These are phyloP conservation scores for Hypomyces rosellus DNA, from an alignment of 2,329 filamentous ascomycete species.

Conservation along the genomic window DNA sequence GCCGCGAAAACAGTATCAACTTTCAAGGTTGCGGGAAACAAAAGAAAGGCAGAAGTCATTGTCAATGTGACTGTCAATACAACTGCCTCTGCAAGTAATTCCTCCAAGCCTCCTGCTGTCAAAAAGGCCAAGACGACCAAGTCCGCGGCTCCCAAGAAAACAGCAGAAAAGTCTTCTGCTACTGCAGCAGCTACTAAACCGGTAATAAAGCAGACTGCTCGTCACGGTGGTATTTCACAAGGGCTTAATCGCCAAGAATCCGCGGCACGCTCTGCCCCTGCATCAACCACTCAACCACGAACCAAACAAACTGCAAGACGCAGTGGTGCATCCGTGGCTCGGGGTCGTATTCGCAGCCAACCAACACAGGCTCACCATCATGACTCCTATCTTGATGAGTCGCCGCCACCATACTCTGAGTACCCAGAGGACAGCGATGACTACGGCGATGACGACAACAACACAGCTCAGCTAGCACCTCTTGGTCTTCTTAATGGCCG, in stretches of 20 bases:
- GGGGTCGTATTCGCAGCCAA: slow-evolving; percentile 17
- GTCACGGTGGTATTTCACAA: slow-evolving; percentile 13
- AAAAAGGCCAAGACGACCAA: slow-evolving; percentile 15
- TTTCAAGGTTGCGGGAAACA: slow-evolving; percentile 14
- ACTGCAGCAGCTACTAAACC: not conserved
- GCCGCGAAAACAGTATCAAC: not conserved
- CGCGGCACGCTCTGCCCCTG: not conserved
- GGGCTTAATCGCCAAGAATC: slow-evolving; percentile 4
- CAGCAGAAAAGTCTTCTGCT: slow-evolving; percentile 1
- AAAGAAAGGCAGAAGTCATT: slow-evolving; percentile 22
- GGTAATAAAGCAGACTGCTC: slow-evolving; percentile 11
- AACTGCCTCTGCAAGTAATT: not conserved
- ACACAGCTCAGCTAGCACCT: slow-evolving; percentile 14
- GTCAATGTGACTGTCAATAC: not conserved
- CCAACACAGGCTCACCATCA: not conserved
- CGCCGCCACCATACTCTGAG: slow-evolving; percentile 17
- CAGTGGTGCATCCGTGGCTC: slow-evolving; percentile 16
- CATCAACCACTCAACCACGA: not conserved
- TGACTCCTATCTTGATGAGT: slow-evolving; percentile 1
- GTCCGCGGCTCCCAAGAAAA: not conserved
- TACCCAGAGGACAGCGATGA: slow-evolving; percentile 1
- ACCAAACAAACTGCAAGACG: slow-evolving; percentile 22
- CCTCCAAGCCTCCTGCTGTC: not conserved
- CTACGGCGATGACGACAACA: slow-evolving; percentile 3
- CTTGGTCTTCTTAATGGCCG: slow-evolving; percentile 38